phyloP scores from a whole-genome alignment of 1,284 basidiomycete genomes.

The Cryptococcus floricola region DNA sequence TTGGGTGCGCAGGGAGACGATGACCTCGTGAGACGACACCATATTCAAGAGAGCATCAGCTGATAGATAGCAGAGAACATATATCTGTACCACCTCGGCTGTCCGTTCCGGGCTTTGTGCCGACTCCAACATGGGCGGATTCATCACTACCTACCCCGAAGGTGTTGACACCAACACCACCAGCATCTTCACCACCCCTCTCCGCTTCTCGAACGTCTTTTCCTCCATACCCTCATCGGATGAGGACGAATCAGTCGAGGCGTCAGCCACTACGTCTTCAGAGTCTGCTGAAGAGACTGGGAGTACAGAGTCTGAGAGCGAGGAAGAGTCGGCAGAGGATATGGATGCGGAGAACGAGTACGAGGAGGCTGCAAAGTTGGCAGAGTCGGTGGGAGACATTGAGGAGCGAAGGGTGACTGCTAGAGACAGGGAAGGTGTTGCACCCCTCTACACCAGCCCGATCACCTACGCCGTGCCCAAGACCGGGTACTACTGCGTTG shows the following conservation, averaged over 20 bases:
- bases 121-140: conserved; percentile 67
- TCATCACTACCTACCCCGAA: conserved; percentile 70
- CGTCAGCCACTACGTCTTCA: no score
- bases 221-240: conserved; percentile 13
- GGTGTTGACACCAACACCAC: conserved; percentile 64
- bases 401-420: neutral
- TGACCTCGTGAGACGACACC: no score
- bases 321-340: conserved; percentile 15
- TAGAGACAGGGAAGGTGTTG: neutral
- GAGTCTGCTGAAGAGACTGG: no score
- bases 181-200: conserved; percentile 50
- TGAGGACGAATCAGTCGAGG: neutral
- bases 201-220: conserved; percentile 34
- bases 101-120: conserved; percentile 67
- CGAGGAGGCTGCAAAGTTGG: conserved; percentile 4
- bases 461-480: conserved; percentile 74
- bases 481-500: conserved; percentile 93
- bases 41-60: no score
- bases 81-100: conserved; percentile 63
- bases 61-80: conserved; percentile 66
- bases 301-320: neutral
- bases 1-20: conserved; percentile 60
- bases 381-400: neutral
- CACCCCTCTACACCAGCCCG: conserved; percentile 33
- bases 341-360: neutral